Conservation (phyloP, 768 basidiomycete species). For the Boletus bicolor region DNA sequence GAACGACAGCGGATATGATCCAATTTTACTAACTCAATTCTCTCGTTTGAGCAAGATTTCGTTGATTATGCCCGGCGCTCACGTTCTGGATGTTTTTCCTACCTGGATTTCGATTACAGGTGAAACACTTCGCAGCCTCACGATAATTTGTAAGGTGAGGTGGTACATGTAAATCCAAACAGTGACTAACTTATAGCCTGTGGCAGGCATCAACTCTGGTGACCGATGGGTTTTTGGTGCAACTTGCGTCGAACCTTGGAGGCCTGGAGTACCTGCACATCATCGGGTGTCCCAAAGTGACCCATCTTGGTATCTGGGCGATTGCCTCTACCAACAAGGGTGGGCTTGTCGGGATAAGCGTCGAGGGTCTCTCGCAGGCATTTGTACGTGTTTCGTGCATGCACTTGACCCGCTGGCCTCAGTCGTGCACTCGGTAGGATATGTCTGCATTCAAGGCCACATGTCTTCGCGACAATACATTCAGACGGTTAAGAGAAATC, state of each 20-base stretch:
- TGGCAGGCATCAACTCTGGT: constrained; percentile 53
- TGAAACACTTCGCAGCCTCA: constrained; percentile 50
- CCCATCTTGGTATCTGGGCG: constrained; percentile 54
- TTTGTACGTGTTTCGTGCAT: constrained; percentile 45
- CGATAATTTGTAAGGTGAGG: constrained; percentile 67
- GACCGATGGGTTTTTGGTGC: constrained; percentile 52
- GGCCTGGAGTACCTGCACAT: constrained; percentile 57
- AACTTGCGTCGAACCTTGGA: constrained; percentile 46
- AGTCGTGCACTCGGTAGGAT: constrained; percentile 40
- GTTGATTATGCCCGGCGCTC: constrained; percentile 69
- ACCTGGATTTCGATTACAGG: constrained; percentile 49
- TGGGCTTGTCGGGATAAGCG: constrained; percentile 51
- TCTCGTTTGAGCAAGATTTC: constrained; percentile 52
- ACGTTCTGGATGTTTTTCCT: constrained; percentile 48
- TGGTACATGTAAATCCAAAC: not conserved
- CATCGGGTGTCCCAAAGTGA: constrained; percentile 68
- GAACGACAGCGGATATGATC: constrained; percentile 46
- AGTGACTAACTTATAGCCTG: not conserved
- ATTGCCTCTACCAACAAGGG: constrained; percentile 42
- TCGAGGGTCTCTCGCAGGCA: constrained; percentile 59
- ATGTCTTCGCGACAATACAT: constrained; percentile 34
- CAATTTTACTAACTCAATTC: constrained; percentile 48
- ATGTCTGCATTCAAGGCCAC: constrained; percentile 43
- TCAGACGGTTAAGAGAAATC: constrained; percentile 50
- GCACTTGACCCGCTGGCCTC: not conserved